Evolutionary conservation across 2,329 filamentous ascomycete species (phyloP).

Genomic region (Arthroderma sp.): DNA sequence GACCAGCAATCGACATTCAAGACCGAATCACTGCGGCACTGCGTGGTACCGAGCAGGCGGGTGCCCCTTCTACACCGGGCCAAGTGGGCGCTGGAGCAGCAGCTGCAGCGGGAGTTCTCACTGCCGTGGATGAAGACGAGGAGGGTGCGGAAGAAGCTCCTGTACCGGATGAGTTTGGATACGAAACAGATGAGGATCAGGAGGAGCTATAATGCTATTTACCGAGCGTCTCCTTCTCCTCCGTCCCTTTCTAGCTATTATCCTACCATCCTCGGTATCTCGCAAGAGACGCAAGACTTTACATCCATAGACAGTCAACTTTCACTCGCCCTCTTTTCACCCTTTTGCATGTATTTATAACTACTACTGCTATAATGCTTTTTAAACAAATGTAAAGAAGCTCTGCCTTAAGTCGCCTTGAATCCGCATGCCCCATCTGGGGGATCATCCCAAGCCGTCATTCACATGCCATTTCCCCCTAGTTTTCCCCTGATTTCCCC

Average conservation of each 20-base stretch:
- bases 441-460: too few relatives aligned
- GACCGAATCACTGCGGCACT: conserved; percentile 31
- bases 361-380: too few relatives aligned
- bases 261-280: too few relatives aligned
- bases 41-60: conserved; percentile 13
- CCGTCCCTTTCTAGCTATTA: not conserved
- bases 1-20: conserved; percentile 30
- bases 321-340: too few relatives aligned
- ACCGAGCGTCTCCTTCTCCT: not conserved
- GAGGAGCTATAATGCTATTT: conserved; percentile 5
- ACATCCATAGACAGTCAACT: too few relatives aligned
- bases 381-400: too few relatives aligned
- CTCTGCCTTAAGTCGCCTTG: too few relatives aligned
- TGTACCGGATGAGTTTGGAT: conserved; percentile 34
- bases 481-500: too few relatives aligned
- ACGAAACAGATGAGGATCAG: conserved; percentile 31
- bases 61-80: conserved; percentile 14
- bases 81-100: conserved; percentile 41
- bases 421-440: too few relatives aligned
- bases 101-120: conserved; percentile 67
- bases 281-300: too few relatives aligned
- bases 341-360: too few relatives aligned
- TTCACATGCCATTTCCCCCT: too few relatives aligned
- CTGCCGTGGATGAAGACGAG: conserved; percentile 64
- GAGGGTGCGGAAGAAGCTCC: conserved; percentile 36